A percentile compares a stretch with the other conserved stretches of the same genome.
These are phyloP conservation scores for Xanthoceras sorbifolium DNA, from an alignment of 345 rosid species.

Conservation along the genomic window DNA sequence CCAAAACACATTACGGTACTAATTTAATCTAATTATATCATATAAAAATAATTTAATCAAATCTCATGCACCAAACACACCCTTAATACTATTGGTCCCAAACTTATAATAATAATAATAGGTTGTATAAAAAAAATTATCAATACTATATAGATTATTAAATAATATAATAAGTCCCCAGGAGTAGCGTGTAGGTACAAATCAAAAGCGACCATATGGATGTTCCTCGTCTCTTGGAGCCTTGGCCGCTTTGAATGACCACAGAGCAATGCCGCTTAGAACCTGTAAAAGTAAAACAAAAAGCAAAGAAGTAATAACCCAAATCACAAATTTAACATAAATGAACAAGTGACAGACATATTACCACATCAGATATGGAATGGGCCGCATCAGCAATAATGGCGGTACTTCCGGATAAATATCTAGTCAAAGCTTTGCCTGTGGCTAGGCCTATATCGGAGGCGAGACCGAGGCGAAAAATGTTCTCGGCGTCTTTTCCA, in stretches of 20 bases:
- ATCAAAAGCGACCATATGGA: constrained; percentile 82
- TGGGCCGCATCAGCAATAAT: constrained; percentile 75
- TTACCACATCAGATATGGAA: constrained; percentile 70
- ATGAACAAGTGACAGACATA: background rate
- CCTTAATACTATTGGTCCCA: too few relatives aligned
- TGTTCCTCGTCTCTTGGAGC: constrained; percentile 91
- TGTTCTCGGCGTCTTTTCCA: constrained; percentile 55
- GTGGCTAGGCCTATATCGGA: constrained; percentile 63
- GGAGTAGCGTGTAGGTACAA: constrained; percentile 48
- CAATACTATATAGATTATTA: too few relatives aligned
- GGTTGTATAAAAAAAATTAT: too few relatives aligned
- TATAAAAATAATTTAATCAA: too few relatives aligned
- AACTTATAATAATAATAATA: too few relatives aligned
- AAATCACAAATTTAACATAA: background rate
- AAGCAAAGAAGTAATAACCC: background rate
- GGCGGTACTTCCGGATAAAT: constrained; percentile 67
- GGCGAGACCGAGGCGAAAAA: constrained; percentile 79
- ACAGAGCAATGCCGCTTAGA: constrained; percentile 81
- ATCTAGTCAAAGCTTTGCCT: constrained; percentile 64
- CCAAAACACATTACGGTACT: too few relatives aligned
- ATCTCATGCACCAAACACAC: too few relatives aligned
- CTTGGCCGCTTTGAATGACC: constrained; percentile 81
- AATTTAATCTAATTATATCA: too few relatives aligned
- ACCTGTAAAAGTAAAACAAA: constrained; percentile 50
- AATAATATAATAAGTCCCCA: too few relatives aligned